Conservation (phyloP, 148 eudicot species). For the Salicornia ramosissima region DNA sequence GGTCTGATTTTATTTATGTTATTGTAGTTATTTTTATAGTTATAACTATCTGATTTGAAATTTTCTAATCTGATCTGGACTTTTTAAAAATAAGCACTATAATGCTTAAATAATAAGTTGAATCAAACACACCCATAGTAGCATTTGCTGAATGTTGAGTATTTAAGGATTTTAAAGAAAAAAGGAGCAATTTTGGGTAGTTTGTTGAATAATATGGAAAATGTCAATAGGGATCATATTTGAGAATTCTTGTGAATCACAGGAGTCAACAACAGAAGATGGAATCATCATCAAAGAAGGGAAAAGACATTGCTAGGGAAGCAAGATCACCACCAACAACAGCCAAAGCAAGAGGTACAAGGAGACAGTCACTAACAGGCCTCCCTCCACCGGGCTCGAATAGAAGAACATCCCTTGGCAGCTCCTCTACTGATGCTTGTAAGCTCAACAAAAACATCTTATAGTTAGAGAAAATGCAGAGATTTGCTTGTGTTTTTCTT, state of each 20-base stretch:
- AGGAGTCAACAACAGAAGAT: conserved; percentile 51
- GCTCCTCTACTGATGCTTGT: conserved; percentile 45
- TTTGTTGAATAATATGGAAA: too few species aligned
- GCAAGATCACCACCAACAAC: conserved; percentile 39
- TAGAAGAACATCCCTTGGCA: conserved; percentile 73
- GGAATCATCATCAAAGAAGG: conserved; percentile 37
- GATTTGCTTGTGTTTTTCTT: too few species aligned
- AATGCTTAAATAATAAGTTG: too few species aligned
- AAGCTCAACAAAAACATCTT: conserved; percentile 35
- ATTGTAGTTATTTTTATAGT: too few species aligned
- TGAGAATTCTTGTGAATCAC: conserved; percentile 6
- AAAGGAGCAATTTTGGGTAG: too few species aligned
- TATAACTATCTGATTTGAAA: too few species aligned
- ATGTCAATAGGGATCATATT: conserved; percentile 4
- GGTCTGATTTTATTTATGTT: too few species aligned
- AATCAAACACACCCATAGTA: too few species aligned
- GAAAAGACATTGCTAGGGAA: conserved; percentile 19
- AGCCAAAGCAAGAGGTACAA: conserved; percentile 34
- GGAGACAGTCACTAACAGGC: conserved; percentile 78
- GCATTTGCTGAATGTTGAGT: background rate
- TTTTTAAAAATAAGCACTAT: too few species aligned
- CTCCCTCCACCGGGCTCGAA: conserved; percentile 41
- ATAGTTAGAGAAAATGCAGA: too few species aligned
- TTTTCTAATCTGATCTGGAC: too few species aligned
- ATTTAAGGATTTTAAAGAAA: too few species aligned